Evolutionary conservation across 345 rosid species (phyloP), one percentile per base, ranked within the genome.

Genomic region (Isatis tinctoria): DNA sequence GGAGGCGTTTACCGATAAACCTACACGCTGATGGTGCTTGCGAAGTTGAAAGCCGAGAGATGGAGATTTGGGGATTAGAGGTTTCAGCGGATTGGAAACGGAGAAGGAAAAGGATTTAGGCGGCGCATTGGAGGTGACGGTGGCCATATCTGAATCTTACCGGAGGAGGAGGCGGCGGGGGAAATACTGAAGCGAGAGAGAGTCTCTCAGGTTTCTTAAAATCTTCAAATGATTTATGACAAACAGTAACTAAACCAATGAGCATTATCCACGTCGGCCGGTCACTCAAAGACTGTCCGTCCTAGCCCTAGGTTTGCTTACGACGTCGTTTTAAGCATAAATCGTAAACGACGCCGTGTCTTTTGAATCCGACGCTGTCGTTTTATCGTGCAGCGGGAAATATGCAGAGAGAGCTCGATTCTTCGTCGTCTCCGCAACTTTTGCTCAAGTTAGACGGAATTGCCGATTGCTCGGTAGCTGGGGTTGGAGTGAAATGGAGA

Each of bases 1-100:
- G 49, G 80, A 53, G 28, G 83, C 80, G 52, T 62, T 71, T 27
- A 83, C n/a, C 12, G 79, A 41, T 43, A 78, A 37, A 65, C 77
- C 14, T 13, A 62, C 18, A 11, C 43, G 80, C 32, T 43, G 65
- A 22, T 37, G 53, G 33, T n/a, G 10, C 47, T 69, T 79, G 51
- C 68, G 73, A 66, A 18, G 20, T 43, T 63, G 64, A 7, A 65
- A 80, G 6, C 28, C 4, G 47, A 79, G 66, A 16, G 65, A 43
- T 62, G 65, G 78, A 33, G 67, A 53, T 49, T 58, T 71, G 0
- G 67, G 56, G 49, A 30, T 45, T 2, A 45, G 56, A 3, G 35
- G 6, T 49, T 52, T 58, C 11, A 35, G 65, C 20, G 70, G 73
- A 16, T 32, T 68, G 11, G 65, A 17, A 2, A 60, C 1, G 4